phyloP scores from a whole-genome alignment of 192 early-diverging fungal genomes.

The Spinellus fusiger region DNA sequence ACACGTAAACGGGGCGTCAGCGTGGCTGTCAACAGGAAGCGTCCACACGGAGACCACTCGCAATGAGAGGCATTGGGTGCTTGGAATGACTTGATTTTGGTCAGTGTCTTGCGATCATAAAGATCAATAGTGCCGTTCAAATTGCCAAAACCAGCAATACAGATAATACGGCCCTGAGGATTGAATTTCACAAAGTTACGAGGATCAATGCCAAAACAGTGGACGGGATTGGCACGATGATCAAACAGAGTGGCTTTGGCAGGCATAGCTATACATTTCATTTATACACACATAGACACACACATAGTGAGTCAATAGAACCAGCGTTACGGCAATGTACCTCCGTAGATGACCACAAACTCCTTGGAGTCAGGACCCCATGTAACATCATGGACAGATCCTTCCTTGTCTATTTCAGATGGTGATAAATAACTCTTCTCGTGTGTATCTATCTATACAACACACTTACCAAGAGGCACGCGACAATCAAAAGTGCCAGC shows the following conservation, averaged over 20 bases:
- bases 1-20: slow-evolving; percentile 92
- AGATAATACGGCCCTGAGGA: slow-evolving; percentile 84
- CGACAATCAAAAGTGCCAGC: slow-evolving; percentile 90
- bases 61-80: slow-evolving; percentile 81
- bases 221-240: slow-evolving; percentile 75
- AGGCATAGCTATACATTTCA: slow-evolving; percentile 80
- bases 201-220: slow-evolving; percentile 80
- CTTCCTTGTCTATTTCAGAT: slow-evolving; percentile 51
- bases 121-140: slow-evolving; percentile 88
- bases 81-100: slow-evolving; percentile 74
- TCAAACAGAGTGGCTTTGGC: slow-evolving; percentile 91
- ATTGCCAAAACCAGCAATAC: slow-evolving; percentile 95
- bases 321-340: not conserved
- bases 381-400: slow-evolving; percentile 92
- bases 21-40: slow-evolving; percentile 89
- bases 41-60: slow-evolving; percentile 91
- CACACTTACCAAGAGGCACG: slow-evolving; percentile 52
- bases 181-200: slow-evolving; percentile 89
- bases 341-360: slow-evolving; percentile 93
- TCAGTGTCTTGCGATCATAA: slow-evolving; percentile 86
- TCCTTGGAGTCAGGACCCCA: slow-evolving; percentile 97
- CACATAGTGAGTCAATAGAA: not conserved
- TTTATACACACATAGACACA: not conserved
- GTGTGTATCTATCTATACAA: not conserved
- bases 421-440: not conserved